Base-by-base conservation (phyloP, 441 rosid genomes). In the Croton setiger region DNA sequence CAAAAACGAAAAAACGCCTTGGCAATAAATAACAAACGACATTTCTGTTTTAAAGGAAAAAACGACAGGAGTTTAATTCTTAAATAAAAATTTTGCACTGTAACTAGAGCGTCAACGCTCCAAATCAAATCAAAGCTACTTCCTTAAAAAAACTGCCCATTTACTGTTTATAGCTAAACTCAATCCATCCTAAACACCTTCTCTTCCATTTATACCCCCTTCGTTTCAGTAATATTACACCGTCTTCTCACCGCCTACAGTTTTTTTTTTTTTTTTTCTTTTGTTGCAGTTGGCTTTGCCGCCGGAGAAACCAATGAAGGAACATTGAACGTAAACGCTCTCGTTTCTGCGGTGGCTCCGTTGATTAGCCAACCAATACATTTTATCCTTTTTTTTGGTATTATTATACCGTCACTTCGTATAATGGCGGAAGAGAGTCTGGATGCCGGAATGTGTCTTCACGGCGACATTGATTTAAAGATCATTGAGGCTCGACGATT, bases 401-500 rank as follows among this genome's bases (percentile, higher is more conserved):
- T 61, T 2, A 41, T 60, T 27, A 27, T 27, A 27, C 31, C 31
- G 18, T n/a, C 5, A 31, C 49, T 2, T 41, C 20, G 37, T 56
- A 0, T 12, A 35, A 68, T 59, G 85, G 71, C 67, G 41, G 80
- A 73, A 7, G 74, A 69, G 7, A 59, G 36, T 51, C 14, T 17
- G 20, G 61, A 37, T 37, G 7, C 68, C 0, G 21, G 36, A 15
- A 72, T 78, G 11, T 83, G 75, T 57, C 86, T 92, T 52, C 88
- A 92, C 69, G 98, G 98, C 27, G 91, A 88, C 67, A 83, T 92
- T 56, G 91, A 90, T 41, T 71, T 92, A 43, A 81, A 55, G 33
- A 87, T 92, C 69, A 73, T 83, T 9, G 95, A 90, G 74, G 98
- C 96, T 48, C 87, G 91, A 4, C 63, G 81, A 54, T 78, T 92